Evolutionary conservation across 2,329 filamentous ascomycete genomes (phyloP), one percentile per base, ranked within the genome.

Genomic region (Arthrobotrys conoides): DNA sequence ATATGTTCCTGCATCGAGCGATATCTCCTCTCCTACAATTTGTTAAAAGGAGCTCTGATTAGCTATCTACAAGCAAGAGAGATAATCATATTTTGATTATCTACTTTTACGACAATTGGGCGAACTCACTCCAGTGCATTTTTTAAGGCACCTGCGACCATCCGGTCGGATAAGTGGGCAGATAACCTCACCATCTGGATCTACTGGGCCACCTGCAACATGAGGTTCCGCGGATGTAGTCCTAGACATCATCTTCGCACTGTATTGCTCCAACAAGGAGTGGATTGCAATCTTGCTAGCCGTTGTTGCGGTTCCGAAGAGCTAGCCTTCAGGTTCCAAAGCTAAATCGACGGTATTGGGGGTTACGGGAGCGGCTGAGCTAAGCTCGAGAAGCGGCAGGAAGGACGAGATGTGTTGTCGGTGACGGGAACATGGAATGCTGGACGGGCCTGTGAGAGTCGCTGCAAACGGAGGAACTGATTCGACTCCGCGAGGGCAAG

Each of bases 1-100:
- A 99, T 98, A 84, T 99, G 96, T 89, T 99, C 96, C 86, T 98
- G 96, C 93, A 99, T 98, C 80, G 95, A 98, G 85, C 96, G 94
- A 87, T 94, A 99, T 77, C 76, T 76, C 36, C 76, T 64, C 30
- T 76, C 63, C 55, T 71, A 66, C 61, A 27, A 38, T n/a, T 73
- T 27, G 14, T 16, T 66, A 49, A 63, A 69, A 61, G 71, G 27
- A 69, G 36, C 14, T 6, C 49, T 14, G 5, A 46, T 63, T 41
- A 71, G 68, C 51, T 55, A 71, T 41, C 14, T 9, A 51, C 38
- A 16, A 4, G 14, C 12, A 14, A 12, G 38, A 41, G 16, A 41
- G 80, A 78, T n/a, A 18, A 46, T 2, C 1, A 41, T 20, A 46
- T n/a, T 16, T 46, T 46, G 9, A 5, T n/a, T 6, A n/a, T 12